These are phyloP conservation scores for Fusarium aywerte DNA, from an alignment of 2,329 filamentous ascomycete species.

Conservation along the genomic window DNA sequence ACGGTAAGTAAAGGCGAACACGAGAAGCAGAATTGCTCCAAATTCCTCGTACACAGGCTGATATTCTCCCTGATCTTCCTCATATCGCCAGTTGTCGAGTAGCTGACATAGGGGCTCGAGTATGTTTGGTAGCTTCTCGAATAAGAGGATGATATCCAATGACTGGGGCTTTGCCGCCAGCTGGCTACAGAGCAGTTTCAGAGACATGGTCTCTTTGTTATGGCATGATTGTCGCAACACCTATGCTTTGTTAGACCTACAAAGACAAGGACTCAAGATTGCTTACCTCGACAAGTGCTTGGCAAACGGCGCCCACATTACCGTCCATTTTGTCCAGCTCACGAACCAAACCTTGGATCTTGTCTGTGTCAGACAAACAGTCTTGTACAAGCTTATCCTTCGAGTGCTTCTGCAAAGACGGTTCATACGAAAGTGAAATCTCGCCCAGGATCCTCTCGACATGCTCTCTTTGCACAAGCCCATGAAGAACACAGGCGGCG, in stretches of 20 bases:
- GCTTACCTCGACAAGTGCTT: constrained; percentile 76
- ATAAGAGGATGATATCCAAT: constrained; percentile 80
- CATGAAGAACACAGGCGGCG: constrained; percentile 89
- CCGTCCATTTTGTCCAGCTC: constrained; percentile 92
- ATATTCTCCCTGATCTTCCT: constrained; percentile 85
- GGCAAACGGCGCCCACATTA: constrained; percentile 86
- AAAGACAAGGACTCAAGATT: neutral
- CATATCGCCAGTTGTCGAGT: constrained; percentile 82
- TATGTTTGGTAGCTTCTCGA: constrained; percentile 75
- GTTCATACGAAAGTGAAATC: constrained; percentile 81
- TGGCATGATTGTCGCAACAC: constrained; percentile 75
- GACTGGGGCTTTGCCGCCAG: constrained; percentile 77
- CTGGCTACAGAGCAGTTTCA: constrained; percentile 78
- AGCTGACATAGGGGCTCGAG: constrained; percentile 79
- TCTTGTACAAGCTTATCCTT: constrained; percentile 83
- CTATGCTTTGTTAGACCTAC: constrained; percentile 51
- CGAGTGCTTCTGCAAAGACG: constrained; percentile 76
- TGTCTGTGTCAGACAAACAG: constrained; percentile 79
- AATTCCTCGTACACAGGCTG: constrained; percentile 90
- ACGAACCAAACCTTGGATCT: constrained; percentile 78
- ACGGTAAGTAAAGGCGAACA: constrained; percentile 79
- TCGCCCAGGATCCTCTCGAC: constrained; percentile 86
- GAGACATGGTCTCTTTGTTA: constrained; percentile 81
- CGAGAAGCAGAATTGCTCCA: constrained; percentile 77
- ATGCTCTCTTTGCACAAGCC: constrained; percentile 80